A percentile compares a stretch with the other conserved stretches of the same genome.
Conservation (phyloP, 1,139 yeast genomes). For the Nematodospora anomalae region DNA sequence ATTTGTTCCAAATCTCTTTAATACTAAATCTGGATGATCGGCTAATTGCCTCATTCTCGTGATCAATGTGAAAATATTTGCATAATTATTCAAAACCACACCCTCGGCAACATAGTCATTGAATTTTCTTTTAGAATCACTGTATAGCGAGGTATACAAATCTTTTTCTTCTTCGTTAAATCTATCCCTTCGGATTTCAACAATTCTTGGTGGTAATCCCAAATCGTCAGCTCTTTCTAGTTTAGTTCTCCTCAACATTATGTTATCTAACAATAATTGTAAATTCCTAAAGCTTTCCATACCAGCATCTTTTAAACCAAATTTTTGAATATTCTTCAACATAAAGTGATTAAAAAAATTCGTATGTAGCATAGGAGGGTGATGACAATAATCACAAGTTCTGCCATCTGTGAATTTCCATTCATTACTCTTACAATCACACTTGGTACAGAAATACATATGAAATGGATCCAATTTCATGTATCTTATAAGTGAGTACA, state of each 20-base stretch:
- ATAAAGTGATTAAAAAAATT: constrained; percentile 94
- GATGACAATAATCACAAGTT: constrained; percentile 84
- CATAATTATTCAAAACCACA: constrained; percentile 91
- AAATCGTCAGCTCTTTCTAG: constrained; percentile 95
- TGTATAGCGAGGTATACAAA: constrained; percentile 79
- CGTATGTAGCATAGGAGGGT: constrained; percentile 90
- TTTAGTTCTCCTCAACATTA: constrained; percentile 93
- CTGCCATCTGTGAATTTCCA: constrained; percentile 86
- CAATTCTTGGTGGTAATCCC: constrained; percentile 93
- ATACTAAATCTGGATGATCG: constrained; percentile 94
- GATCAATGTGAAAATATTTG: constrained; percentile 91
- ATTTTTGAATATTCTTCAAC: constrained; percentile 86
- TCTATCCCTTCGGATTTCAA: constrained; percentile 78
- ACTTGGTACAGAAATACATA: constrained; percentile 85
- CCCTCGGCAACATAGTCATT: constrained; percentile 91
- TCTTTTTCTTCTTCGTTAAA: constrained; percentile 96
- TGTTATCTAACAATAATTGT: constrained; percentile 66
- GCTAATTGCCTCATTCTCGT: constrained; percentile 98
- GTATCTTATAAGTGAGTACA: constrained; percentile 86
- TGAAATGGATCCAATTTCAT: constrained; percentile 83
- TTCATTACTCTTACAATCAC: constrained; percentile 75
- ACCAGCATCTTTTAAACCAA: constrained; percentile 81
- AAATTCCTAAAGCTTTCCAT: constrained; percentile 73
- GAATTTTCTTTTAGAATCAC: constrained; percentile 83
- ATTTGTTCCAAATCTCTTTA: constrained; percentile 60